phyloP scores from a whole-genome alignment of 306 rosid genomes.

The Mucuna pruriens region DNA sequence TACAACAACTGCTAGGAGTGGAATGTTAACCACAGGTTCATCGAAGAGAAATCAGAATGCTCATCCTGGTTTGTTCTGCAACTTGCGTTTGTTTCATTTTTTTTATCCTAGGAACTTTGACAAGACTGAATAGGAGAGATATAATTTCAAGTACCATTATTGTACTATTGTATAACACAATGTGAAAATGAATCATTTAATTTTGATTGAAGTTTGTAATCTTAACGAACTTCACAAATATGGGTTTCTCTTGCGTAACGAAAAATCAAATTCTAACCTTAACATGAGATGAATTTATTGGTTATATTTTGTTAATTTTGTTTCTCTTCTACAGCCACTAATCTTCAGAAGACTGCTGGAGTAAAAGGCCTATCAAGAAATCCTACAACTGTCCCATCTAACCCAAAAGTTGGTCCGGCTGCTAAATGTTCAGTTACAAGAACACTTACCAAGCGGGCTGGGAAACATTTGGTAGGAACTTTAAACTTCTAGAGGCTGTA shows the following conservation, averaged over 20 bases:
- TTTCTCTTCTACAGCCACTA: slow-evolving; percentile 42
- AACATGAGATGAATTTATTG: not conserved
- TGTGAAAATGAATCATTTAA: slow-evolving; percentile 25
- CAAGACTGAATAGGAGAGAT: slow-evolving; percentile 16
- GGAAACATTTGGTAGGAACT: slow-evolving; percentile 70
- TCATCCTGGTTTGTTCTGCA: slow-evolving; percentile 52
- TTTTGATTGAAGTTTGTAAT: slow-evolving; percentile 26
- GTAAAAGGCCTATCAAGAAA: slow-evolving; percentile 41
- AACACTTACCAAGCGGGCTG: slow-evolving; percentile 51
- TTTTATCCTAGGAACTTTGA: slow-evolving; percentile 15
- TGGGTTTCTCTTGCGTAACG: not conserved
- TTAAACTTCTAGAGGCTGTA: slow-evolving; percentile 34
- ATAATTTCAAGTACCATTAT: not conserved
- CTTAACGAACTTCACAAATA: slow-evolving; percentile 11
- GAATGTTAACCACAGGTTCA: slow-evolving; percentile 40
- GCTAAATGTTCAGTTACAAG: slow-evolving; percentile 53
- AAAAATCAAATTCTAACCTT: not conserved
- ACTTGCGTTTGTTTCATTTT: slow-evolving; percentile 23
- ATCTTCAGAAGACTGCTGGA: slow-evolving; percentile 48
- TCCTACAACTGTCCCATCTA: slow-evolving; percentile 41
- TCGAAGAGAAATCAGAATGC: slow-evolving; percentile 62
- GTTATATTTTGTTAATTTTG: slow-evolving; percentile 31
- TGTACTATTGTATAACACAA: not conserved
- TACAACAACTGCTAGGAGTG: slow-evolving; percentile 51
- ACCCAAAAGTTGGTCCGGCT: slow-evolving; percentile 43